Evolutionary conservation across 2,329 filamentous ascomycete genomes (phyloP).

Genomic region (Triangularia setosa): DNA sequence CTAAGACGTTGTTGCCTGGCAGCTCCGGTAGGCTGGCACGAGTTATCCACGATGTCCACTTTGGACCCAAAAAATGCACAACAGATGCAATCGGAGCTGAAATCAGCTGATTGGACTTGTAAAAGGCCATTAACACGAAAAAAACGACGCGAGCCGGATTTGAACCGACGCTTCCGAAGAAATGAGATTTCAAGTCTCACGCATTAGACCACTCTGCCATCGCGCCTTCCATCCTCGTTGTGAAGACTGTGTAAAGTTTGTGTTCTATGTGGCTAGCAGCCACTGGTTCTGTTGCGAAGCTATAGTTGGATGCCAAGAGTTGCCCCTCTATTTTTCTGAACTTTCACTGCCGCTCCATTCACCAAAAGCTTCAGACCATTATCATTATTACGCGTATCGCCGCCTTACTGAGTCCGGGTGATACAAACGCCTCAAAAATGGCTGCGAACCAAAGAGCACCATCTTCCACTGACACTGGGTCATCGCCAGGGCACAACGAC

Average conservation of each 20-base stretch:
- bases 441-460: background rate
- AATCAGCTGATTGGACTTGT: background rate
- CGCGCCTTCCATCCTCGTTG: background rate
- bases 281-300: background rate
- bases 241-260: background rate
- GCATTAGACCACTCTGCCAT: constrained; percentile 10
- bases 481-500: background rate
- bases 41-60: background rate
- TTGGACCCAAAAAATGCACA: background rate
- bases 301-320: background rate
- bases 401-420: background rate
- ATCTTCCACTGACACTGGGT: background rate
- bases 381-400: background rate
- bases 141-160: constrained; percentile 9
- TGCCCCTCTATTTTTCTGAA: background rate
- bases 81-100: background rate
- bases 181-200: constrained; percentile 11
- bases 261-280: background rate
- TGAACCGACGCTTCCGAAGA: constrained; percentile 10
- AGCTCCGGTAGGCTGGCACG: background rate
- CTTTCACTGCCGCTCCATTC: background rate
- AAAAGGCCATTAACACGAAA: background rate
- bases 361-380: background rate
- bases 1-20: background rate
- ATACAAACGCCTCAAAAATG: background rate